Evolutionary conservation across 768 basidiomycete genomes (phyloP).

Genomic region (Filobasidium wieringae): DNA sequence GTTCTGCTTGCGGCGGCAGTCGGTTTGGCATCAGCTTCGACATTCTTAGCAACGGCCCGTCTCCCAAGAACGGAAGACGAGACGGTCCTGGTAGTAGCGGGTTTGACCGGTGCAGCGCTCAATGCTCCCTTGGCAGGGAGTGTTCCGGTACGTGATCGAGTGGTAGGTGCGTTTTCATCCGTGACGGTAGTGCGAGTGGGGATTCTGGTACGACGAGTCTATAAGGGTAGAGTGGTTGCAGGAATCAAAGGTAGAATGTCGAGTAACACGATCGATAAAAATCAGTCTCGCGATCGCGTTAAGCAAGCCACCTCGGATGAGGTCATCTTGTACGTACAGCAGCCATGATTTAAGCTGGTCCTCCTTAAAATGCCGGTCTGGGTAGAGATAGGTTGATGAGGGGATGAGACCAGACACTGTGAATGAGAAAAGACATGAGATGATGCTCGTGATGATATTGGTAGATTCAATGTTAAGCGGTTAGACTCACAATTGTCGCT

Average conservation of each 20-base stretch:
- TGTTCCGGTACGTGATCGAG: constrained; percentile 17
- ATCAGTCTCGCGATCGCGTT: not conserved
- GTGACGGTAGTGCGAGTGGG: constrained; percentile 2
- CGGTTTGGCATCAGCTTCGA: not conserved
- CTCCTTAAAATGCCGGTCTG: not conserved
- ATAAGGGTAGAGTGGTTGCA: not conserved
- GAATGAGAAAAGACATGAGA: not conserved
- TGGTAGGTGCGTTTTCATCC: constrained; percentile 19
- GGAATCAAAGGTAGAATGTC: not conserved
- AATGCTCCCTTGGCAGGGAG: not conserved
- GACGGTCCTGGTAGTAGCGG: not conserved
- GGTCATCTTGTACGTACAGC: not conserved
- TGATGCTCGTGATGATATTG: constrained; percentile 1
- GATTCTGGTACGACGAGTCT: constrained; percentile 10
- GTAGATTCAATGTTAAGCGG: not conserved
- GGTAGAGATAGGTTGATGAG: too few relatives aligned
- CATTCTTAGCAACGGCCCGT: not conserved
- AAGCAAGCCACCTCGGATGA: not conserved
- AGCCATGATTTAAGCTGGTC: not conserved
- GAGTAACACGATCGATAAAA: not conserved
- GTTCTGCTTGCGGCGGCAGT: not conserved
- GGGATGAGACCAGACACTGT: too few relatives aligned
- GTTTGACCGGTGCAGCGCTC: not conserved
- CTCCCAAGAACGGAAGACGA: not conserved
- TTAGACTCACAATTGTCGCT: not conserved